Evolutionary conservation across 805 yeast species (phyloP), one percentile per base, ranked within the genome.

Genomic region (Candida incommunis): DNA sequence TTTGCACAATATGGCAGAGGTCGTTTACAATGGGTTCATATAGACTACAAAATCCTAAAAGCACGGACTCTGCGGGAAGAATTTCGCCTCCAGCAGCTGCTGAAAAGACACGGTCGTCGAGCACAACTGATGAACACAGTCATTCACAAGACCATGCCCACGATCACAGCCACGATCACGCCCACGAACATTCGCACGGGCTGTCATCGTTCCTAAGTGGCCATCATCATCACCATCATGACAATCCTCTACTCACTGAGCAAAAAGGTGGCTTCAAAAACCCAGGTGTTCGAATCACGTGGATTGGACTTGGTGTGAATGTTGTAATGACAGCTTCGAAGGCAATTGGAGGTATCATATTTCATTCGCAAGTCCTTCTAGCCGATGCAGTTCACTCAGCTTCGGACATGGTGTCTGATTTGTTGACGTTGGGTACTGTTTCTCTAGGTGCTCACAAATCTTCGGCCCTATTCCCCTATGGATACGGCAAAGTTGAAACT

Each of bases 321-420:
- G 76, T 85, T 11, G 78, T 82, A 13, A 80, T 92, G 80, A 96
- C 95, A 0, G 67, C 75, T 1, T 80, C 88, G 25, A 92, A 92
- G 61, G 88, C 87, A 23, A 62, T 78, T 21, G 97, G 97, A 24
- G 98, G 98, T 4, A 69, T 85, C 16, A 78, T 78, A 31, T 92
- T 92, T 72, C 95, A 92, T 61, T 92, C 98, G 0, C 96, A 88
- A 60, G 88, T 96, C 2, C 72, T 92, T 46, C 60, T 88, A 43
- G 98, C 98, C 1, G 98, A 92, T 63, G 88, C 96, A 1, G 80
- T 87, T 23, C 98, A 92, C 64, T 90, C 97, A 0, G 71, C 85
- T 20, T 80, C 94, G 41, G 98, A 92, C 63, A 69, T 90, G 66
- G 74, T 92, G 15, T 83, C 95, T 5, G 98, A 92, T 61, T 74